Base-by-base conservation (phyloP, 257 asterid genomes). In the Cinchona pubescens region DNA sequence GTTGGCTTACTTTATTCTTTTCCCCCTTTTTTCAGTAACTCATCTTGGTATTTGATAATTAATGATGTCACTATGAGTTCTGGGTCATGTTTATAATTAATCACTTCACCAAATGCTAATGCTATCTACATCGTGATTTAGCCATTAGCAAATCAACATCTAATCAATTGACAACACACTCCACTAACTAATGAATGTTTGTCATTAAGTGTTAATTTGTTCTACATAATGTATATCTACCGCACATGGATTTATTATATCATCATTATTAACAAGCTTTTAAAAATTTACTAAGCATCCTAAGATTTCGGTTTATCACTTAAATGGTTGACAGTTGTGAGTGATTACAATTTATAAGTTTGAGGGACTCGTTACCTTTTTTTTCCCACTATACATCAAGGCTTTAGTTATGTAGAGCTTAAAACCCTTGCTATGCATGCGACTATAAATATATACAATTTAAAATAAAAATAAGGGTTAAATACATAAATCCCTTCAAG, bases 101-200 rank as follows among this genome's bases (percentile, higher is more conserved):
- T 79, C 65, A 81, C 82, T 84, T 74, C 68, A 71, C 72, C 80
- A 59, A 77, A 71, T 79, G 70, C 40, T 45, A 63, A 68, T n/a
- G n/a, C n/a, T n/a, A n/a, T n/a, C n/a, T n/a, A 69, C 77, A 64
- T n/a, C n/a, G n/a, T 77, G 78, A 68, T 85, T 82, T 77, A 67
- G 76, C 74, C 55, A 53, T 66, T 53, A 66, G 18, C 55, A 23
- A 35, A 67, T 77, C 81, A 75, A 71, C 65, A 58, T 66, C 79
- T 35, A 55, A 27, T 56, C 14, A 49, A 21, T 13, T 53, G 38
- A 46, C 6, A 34, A 48, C 12, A 23, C 9, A 12, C 25, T 30
- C 55, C 27, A 40, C 72, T 42, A 27, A 16, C 45, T 71, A 35
- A 40, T 61, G 62, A 66, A 32, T 58, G 63, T 16, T 49, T 6